Evolutionary conservation across 73 alveolate species (phyloP).

Genomic region (Paramecium biaurelia): DNA sequence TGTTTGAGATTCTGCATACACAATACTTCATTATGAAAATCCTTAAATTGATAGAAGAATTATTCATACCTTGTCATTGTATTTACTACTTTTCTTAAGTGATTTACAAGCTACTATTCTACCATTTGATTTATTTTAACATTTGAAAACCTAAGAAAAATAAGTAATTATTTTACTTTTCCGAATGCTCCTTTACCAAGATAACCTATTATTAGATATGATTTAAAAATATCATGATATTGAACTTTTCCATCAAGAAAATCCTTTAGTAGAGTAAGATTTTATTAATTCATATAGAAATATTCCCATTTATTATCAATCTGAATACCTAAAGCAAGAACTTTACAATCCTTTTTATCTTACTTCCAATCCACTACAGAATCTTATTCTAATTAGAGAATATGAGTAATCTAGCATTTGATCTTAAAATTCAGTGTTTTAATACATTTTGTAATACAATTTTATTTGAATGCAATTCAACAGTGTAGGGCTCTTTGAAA

Average conservation of each 20-base stretch:
- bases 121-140: not conserved
- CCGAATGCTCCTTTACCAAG: not conserved
- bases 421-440: not conserved
- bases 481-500: not conserved
- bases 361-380: not conserved
- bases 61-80: not conserved
- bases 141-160: not conserved
- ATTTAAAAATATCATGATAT: not conserved
- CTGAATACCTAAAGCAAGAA: not conserved
- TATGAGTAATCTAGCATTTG: not conserved
- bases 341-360: not conserved
- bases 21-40: not conserved
- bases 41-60: not conserved
- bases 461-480: not conserved
- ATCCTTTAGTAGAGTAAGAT: not conserved
- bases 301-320: not conserved
- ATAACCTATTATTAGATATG: not conserved
- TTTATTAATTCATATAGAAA: not conserved
- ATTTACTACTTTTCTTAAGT: not conserved
- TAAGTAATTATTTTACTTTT: not conserved
- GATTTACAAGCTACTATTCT: not conserved
- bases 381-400: not conserved
- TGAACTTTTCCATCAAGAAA: slow-evolving; percentile 5
- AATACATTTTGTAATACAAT: not conserved
- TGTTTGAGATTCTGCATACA: not conserved